Base-by-base conservation (phyloP, 2,329 filamentous ascomycete genomes). In the Ophiostoma sp. region DNA sequence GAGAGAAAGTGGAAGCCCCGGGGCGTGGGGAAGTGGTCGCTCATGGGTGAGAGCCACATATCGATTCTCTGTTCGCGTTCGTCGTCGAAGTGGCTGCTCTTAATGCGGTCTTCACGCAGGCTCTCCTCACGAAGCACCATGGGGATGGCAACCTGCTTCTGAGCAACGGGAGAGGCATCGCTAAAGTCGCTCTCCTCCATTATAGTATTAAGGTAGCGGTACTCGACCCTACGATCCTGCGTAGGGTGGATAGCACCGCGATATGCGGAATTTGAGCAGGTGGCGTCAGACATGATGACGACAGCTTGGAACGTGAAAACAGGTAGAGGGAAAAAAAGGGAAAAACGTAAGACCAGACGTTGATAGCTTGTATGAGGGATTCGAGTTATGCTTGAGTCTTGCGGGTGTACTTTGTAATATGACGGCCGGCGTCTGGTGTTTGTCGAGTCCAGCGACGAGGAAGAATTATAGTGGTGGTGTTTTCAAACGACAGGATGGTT, bases 21-120 rank as follows among this genome's bases (percentile, higher is more conserved):
- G n/a, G 90, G 89, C 10, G 89, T 91, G 60, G 89, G 90, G 76
- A 92, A 92, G 77, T 92, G 84, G 75, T 86, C 85, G 77, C 83
- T 86, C 78, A 83, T 79, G 62, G 86, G 86, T 62, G 85, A 86
- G 62, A 87, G 77, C 86, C 86, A 88, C 73, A 85, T 83, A 73
- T 85, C 81, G 73, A 87, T 84, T 76, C 83, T 85, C 71, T 86
- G 79, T 72, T 81, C 73, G 70, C 74, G 75, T 72, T 75, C 77
- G 2, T 73, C 70, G 69, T 68, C 70, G 27, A 72, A 70, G 60
- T 54, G 20, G 20, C 10, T 65, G 72, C 74, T 81, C 79, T 69
- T 84, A 82, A 71, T 78, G 77, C 86, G 67, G 7, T 68, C 68
- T 23, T 54, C 39, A 39, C 44, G 44, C 4, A 68, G 68, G 23